phyloP scores from a whole-genome alignment of 805 yeast species.

The Tetrapisispora fleetii region DNA sequence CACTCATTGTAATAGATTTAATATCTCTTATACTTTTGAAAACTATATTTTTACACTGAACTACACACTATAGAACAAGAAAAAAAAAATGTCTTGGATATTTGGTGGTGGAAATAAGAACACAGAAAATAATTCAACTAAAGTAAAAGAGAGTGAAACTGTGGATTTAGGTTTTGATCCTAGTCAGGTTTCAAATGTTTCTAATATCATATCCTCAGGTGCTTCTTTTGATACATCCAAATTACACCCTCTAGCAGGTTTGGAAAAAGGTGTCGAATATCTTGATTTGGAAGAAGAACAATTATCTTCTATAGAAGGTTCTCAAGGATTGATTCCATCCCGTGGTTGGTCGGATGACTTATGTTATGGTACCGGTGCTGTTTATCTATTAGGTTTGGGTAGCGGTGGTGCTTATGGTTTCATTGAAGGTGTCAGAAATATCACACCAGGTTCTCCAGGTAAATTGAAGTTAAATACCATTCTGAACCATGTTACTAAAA shows the following conservation, averaged over 20 bases:
- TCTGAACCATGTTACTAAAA: slow-evolving; percentile 82
- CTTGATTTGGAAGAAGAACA: slow-evolving; percentile 82
- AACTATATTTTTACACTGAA: no score
- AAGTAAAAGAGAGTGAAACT: not conserved
- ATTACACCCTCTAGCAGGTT: slow-evolving; percentile 87
- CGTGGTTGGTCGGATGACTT: slow-evolving; percentile 96
- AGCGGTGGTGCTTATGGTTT: slow-evolving; percentile 85
- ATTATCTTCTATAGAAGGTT: slow-evolving; percentile 67
- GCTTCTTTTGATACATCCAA: slow-evolving; percentile 53
- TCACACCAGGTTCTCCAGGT: slow-evolving; percentile 68
- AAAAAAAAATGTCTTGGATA: slow-evolving; percentile 3
- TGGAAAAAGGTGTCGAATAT: slow-evolving; percentile 82
- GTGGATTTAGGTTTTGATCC: slow-evolving; percentile 4
- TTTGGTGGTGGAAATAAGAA: slow-evolving; percentile 4
- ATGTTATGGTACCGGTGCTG: slow-evolving; percentile 96
- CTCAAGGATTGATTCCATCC: slow-evolving; percentile 87
- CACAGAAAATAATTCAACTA: not conserved
- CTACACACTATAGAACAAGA: not conserved
- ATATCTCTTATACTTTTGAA: not conserved
- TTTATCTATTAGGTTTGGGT: slow-evolving; percentile 78
- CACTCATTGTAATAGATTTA: not conserved
- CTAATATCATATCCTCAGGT: slow-evolving; percentile 50
- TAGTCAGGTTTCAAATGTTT: slow-evolving; percentile 39
- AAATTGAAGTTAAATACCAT: slow-evolving; percentile 82
- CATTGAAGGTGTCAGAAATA: slow-evolving; percentile 70